phyloP scores from a whole-genome alignment of 2,329 filamentous ascomycete genomes.

The Rhynchosporium secalis region DNA sequence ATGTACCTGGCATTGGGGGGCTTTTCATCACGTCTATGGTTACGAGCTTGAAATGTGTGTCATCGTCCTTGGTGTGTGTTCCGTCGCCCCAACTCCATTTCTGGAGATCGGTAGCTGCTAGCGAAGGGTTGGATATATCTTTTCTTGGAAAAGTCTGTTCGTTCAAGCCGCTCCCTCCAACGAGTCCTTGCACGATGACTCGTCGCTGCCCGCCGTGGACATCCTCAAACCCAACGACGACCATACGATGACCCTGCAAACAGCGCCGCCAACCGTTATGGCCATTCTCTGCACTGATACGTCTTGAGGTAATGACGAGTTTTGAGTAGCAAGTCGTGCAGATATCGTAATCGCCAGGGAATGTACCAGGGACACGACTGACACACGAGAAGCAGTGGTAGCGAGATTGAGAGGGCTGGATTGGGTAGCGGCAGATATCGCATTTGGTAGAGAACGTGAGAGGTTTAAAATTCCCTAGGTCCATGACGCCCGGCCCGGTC shows the following conservation, averaged over 20 bases:
- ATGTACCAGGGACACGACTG: constrained; percentile 49
- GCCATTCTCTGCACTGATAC: constrained; percentile 74
- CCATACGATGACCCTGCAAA: constrained; percentile 79
- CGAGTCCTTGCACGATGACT: constrained; percentile 67
- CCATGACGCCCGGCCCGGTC: constrained; percentile 48
- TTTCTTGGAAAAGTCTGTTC: constrained; percentile 49
- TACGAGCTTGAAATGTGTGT: constrained; percentile 49
- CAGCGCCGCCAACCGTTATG: constrained; percentile 82
- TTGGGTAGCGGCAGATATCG: constrained; percentile 73
- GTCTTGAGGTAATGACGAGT: constrained; percentile 57
- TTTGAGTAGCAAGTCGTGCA: constrained; percentile 76
- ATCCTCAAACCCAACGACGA: constrained; percentile 73
- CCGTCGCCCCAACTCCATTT: constrained; percentile 54
- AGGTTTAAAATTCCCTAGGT: constrained; percentile 58
- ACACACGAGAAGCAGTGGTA: constrained; percentile 81
- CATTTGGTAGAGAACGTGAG: constrained; percentile 74
- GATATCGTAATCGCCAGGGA: constrained; percentile 79
- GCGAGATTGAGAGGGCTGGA: constrained; percentile 66
- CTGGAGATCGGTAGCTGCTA: constrained; percentile 42
- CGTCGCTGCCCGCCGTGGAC: constrained; percentile 66
- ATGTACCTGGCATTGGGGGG: constrained; percentile 34
- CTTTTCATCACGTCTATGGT: constrained; percentile 52
- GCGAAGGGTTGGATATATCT: constrained; percentile 36
- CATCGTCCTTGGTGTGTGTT: constrained; percentile 32
- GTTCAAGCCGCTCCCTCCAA: constrained; percentile 72